Evolutionary conservation across 169 alveolate genomes (phyloP), one percentile per base, ranked within the genome.

Genomic region (Plasmodium sp.): DNA sequence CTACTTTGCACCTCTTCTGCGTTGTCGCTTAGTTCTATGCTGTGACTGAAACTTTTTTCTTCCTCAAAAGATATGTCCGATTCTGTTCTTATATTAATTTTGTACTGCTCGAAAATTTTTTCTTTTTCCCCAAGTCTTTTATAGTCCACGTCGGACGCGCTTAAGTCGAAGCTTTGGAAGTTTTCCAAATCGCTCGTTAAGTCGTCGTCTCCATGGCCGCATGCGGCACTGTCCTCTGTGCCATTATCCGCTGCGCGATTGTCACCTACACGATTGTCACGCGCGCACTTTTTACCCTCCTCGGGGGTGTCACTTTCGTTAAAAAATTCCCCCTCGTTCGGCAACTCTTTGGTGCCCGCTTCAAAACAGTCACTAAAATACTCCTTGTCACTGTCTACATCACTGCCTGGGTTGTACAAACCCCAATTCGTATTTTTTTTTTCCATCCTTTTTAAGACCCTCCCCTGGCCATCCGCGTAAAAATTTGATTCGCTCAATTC

Each of bases 141-240:
- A 12, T 84, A 54, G 84, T 9, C 45, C n/a, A 9, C 16, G 33
- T 72, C 84, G 31, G 77, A 71, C n/a, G 62, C 27, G 81, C 41
- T 39, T 54, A 27, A 75, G 36, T 79, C 80, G 5, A 51, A 54
- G 31, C 85, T 86, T 86, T 86, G 79, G 43, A 86, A 86, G 43
- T 5, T 86, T 75, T 86, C 88, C 79, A 79, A 86, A 18, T 77
- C 34, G 31, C 81, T 77, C 43, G 73, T 48, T 51, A 79, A 54
- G 81, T 34, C 48, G 9, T 51, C 62, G 1, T 51, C 62, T 14
- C 62, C 62, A 67, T 67, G 39, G 9, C 39, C n/a, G 77, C n/a
- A 18, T 67, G n/a, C 77, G 77, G 43, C 33, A 67, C 27, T 67
- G 75, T 62, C 36, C 9, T 56, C 72, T n/a, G 27, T 6, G 72